phyloP scores from a whole-genome alignment of 805 yeast species.

The Metschnikowia proteae region DNA sequence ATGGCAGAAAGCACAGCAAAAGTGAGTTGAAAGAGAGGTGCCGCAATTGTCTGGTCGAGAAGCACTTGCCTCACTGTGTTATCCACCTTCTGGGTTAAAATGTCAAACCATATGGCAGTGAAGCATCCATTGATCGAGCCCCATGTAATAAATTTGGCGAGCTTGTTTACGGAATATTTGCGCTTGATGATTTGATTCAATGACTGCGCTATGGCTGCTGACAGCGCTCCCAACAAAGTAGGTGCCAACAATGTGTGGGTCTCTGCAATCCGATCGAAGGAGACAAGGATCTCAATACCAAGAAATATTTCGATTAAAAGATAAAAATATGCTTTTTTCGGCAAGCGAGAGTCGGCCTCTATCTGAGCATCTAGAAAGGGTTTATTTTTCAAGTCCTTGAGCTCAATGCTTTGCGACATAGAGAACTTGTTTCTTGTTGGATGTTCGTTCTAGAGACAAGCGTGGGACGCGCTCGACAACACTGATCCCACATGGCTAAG shows the following conservation, averaged over 20 bases:
- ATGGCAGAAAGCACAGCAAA: conserved; percentile 47
- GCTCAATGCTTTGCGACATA: conserved; percentile 16
- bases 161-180: conserved; percentile 29
- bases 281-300: conserved; percentile 26
- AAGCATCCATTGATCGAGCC: conserved; percentile 57
- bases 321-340: conserved; percentile 14
- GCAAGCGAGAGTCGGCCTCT: conserved; percentile 2
- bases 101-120: conserved; percentile 53
- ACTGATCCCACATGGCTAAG: neutral
- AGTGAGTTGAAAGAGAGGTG: conserved; percentile 49
- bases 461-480: conserved; percentile 1
- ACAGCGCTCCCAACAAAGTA: conserved; percentile 34
- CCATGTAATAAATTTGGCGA: conserved; percentile 53
- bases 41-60: conserved; percentile 54
- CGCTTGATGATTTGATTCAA: conserved; percentile 31
- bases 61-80: conserved; percentile 37
- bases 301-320: conserved; percentile 26
- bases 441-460: neutral
- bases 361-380: conserved; percentile 16
- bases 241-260: conserved; percentile 33
- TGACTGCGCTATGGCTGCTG: conserved; percentile 43
- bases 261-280: conserved; percentile 24
- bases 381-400: conserved; percentile 16
- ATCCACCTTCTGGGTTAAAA: conserved; percentile 37
- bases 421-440: neutral